Percentiles rank a stretch among this genome's conserved stretches.
phyloP scores from a whole-genome alignment of 2,329 filamentous ascomycete species.

The Ophiostoma australiae region DNA sequence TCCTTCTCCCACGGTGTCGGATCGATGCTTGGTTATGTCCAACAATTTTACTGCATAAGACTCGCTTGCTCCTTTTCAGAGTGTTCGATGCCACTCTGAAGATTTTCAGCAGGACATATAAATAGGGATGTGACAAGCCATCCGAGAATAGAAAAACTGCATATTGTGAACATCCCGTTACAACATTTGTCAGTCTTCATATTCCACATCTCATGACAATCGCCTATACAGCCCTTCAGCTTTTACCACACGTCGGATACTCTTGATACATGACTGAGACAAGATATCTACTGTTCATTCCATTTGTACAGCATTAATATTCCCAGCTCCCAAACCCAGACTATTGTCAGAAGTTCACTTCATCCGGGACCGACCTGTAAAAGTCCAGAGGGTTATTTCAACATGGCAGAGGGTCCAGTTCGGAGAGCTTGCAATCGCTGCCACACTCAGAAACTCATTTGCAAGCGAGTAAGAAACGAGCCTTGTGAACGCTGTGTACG shows the following conservation, averaged over 20 bases:
- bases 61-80: conserved; percentile 10
- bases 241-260: not conserved
- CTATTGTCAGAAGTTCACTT: not conserved
- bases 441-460: conserved; percentile 45
- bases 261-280: not conserved
- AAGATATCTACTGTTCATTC: not conserved
- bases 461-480: conserved; percentile 40
- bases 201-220: not conserved
- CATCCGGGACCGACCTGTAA: not conserved
- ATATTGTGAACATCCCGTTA: not conserved
- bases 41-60: not conserved
- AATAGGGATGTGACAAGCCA: conserved; percentile 20
- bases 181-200: not conserved
- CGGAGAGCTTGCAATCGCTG: conserved; percentile 46
- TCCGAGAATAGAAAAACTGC: not conserved
- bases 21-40: conserved; percentile 1
- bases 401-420: conserved; percentile 27
- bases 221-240: not conserved
- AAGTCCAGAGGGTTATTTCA: not conserved
- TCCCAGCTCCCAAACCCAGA: not conserved
- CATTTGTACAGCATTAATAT: not conserved
- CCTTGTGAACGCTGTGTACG: conserved; percentile 42
- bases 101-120: conserved; percentile 10
- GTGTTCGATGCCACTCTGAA: not conserved
- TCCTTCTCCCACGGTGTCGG: conserved; percentile 2